Conservation (phyloP, 148 eudicot species). For the Camellia japonica region DNA sequence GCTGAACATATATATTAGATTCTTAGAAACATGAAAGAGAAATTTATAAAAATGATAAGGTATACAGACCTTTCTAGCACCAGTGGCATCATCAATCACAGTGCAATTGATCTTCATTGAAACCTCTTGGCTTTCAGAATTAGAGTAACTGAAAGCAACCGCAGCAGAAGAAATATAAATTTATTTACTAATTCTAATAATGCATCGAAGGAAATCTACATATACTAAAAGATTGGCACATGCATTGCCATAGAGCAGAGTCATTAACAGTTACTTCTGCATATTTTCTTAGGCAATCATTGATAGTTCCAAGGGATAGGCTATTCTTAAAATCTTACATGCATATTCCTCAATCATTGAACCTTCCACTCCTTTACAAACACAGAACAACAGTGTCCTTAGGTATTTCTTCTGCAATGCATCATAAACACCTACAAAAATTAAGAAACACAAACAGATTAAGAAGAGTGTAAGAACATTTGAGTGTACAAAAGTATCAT, state of each 20-base stretch:
- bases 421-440: too few species aligned
- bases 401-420: too few species aligned
- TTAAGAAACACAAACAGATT: too few species aligned
- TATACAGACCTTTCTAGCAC: constrained; percentile 84
- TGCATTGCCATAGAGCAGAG: neutral
- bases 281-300: neutral
- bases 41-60: neutral
- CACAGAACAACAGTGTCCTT: too few species aligned
- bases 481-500: too few species aligned
- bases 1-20: neutral
- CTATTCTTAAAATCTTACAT: constrained; percentile 40
- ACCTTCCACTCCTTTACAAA: rapidly evolving
- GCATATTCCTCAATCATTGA: constrained; percentile 83
- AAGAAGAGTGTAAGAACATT: too few species aligned
- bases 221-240: neutral
- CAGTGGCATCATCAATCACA: constrained; percentile 97
- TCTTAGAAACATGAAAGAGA: neutral
- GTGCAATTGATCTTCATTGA: constrained; percentile 77
- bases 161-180: constrained; percentile 13
- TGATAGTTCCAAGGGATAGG: neutral
- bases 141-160: constrained; percentile 85
- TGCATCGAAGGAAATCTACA: neutral
- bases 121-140: constrained; percentile 76
- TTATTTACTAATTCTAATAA: neutral
- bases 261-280: neutral